Conservation (phyloP, 306 rosid genomes). For the Quillaja saponaria region DNA sequence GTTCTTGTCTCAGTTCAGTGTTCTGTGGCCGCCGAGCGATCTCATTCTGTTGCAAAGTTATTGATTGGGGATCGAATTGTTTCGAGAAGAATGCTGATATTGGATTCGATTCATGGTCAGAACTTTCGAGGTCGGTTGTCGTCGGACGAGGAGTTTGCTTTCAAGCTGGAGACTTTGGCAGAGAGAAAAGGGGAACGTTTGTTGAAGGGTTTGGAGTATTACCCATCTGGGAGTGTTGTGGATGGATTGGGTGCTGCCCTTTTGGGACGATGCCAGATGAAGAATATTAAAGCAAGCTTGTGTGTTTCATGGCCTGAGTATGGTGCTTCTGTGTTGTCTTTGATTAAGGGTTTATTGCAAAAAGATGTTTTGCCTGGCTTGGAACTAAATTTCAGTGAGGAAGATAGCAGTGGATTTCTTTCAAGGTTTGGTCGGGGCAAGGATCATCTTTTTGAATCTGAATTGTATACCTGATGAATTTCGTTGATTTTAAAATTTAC, state of each 20-base stretch:
- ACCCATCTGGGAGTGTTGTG: constrained; percentile 81
- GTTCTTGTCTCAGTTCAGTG: constrained; percentile 48
- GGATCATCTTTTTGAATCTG: constrained; percentile 55
- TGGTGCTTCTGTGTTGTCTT: constrained; percentile 45
- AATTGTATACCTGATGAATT: constrained; percentile 58
- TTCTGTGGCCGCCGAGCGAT: constrained; percentile 46
- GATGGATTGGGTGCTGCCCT: constrained; percentile 80
- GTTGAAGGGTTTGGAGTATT: constrained; percentile 47
- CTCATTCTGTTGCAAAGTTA: constrained; percentile 49
- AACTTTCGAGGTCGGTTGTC: constrained; percentile 62
- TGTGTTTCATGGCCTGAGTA: constrained; percentile 80
- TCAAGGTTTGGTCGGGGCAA: constrained; percentile 36
- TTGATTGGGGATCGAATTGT: constrained; percentile 44
- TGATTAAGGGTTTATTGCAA: constrained; percentile 50
- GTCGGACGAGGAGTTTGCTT: constrained; percentile 51
- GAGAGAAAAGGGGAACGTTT: constrained; percentile 47
- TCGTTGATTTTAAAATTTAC: background rate
- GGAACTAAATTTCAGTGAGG: constrained; percentile 27
- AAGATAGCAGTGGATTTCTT: constrained; percentile 26
- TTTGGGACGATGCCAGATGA: constrained; percentile 58
- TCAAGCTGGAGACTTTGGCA: constrained; percentile 68
- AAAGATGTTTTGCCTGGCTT: constrained; percentile 40
- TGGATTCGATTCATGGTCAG: constrained; percentile 53
- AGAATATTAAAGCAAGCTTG: constrained; percentile 55
- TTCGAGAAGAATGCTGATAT: constrained; percentile 54